Evolutionary conservation across 768 basidiomycete species (phyloP).

Genomic region (Tylopilus subfusipes): DNA sequence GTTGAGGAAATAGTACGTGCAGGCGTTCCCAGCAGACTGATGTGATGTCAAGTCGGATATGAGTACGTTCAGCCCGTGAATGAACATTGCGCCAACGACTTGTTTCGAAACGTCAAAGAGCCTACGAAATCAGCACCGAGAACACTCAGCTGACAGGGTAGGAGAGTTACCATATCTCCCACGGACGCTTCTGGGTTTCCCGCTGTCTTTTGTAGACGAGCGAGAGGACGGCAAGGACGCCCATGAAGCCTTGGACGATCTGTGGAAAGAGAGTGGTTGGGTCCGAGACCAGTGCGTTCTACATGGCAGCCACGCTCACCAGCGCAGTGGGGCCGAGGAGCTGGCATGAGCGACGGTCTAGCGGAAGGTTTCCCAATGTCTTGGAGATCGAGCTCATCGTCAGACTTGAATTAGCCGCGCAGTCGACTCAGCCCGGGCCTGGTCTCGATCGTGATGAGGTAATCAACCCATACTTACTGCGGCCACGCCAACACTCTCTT

Average conservation of each 20-base stretch:
- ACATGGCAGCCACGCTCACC: slow-evolving; percentile 23
- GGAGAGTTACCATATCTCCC: slow-evolving; percentile 80
- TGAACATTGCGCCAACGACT: slow-evolving; percentile 78
- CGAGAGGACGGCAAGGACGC: slow-evolving; percentile 83
- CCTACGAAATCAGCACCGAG: slow-evolving; percentile 40
- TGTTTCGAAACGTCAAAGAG: slow-evolving; percentile 94
- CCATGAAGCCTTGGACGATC: slow-evolving; percentile 86
- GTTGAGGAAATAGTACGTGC: slow-evolving; percentile 89
- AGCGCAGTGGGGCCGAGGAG: slow-evolving; percentile 49
- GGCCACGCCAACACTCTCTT: too few relatives aligned
- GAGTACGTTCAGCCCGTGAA: slow-evolving; percentile 75
- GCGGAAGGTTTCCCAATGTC: slow-evolving; percentile 28
- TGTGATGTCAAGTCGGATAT: slow-evolving; percentile 75
- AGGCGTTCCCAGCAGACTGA: slow-evolving; percentile 74
- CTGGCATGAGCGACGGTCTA: slow-evolving; percentile 43
- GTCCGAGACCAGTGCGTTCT: background rate
- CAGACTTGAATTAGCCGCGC: too few relatives aligned
- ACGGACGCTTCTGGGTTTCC: slow-evolving; percentile 81
- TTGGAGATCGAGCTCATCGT: slow-evolving; percentile 14
- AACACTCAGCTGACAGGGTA: slow-evolving; percentile 1
- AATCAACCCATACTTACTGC: slow-evolving; percentile 3
- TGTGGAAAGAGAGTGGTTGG: slow-evolving; percentile 23
- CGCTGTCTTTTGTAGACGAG: slow-evolving; percentile 85
- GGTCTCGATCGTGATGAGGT: slow-evolving; percentile 22
- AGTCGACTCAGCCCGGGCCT: too few relatives aligned